phyloP scores from a whole-genome alignment of 768 basidiomycete genomes.

The Lentinus tigrinus region DNA sequence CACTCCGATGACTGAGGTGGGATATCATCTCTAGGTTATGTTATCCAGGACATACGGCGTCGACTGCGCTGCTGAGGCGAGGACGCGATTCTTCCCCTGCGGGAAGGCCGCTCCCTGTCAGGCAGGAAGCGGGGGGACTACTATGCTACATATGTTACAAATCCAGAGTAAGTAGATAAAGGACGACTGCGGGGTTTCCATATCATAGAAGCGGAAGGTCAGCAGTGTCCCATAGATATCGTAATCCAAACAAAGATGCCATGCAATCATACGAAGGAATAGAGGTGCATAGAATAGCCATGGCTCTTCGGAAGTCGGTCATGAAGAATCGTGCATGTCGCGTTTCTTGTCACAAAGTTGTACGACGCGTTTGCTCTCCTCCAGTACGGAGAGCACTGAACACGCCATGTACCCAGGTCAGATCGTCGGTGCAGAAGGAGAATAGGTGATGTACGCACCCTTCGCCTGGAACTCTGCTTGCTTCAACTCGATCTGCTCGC shows the following conservation, averaged over 20 bases:
- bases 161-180: neutral
- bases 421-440: neutral
- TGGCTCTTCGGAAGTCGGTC: neutral
- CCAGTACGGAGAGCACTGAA: constrained; percentile 40
- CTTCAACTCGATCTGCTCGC: constrained; percentile 40
- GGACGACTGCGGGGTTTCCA: neutral
- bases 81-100: neutral
- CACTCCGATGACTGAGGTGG: neutral
- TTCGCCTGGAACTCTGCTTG: constrained; percentile 42
- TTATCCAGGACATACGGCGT: neutral
- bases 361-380: constrained; percentile 46
- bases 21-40: neutral
- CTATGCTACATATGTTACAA: constrained; percentile 20
- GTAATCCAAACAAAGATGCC: neutral
- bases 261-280: neutral
- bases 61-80: neutral
- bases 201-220: neutral
- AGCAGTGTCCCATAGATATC: neutral
- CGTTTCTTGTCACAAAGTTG: constrained; percentile 45
- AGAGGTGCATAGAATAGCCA: neutral
- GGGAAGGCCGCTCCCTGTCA: neutral
- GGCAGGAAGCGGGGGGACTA: neutral
- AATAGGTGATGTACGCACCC: constrained; percentile 27
- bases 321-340: constrained; percentile 27
- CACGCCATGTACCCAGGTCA: neutral